Evolutionary conservation across 73 alveolate genomes (phyloP), one percentile per base, ranked within the genome.

Genomic region (Diophrys appendiculata): DNA sequence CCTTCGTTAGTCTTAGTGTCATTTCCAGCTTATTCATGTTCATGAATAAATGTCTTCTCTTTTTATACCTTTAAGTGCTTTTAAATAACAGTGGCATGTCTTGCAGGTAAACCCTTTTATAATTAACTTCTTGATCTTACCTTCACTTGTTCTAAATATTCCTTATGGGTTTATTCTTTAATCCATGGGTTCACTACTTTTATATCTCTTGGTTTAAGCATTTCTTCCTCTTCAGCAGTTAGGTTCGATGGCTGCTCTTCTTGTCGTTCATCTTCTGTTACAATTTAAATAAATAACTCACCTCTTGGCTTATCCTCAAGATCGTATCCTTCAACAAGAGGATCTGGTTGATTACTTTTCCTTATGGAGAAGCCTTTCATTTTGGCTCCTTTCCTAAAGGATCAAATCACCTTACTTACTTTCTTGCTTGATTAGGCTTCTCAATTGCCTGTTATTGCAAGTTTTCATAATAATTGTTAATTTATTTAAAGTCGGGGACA

Each of bases 131-230:
- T 52, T 55, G 28, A 53, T 27, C 54, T 54, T 72, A 86, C 93
- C 86, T 86, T 86, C 55, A 68, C 83, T 25, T 54, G 54, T 76
- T 86, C 93, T 29, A 86, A 55, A 77, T 72, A 70, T 68, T 86
- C 93, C 72, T 80, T 75, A 67, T 86, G 93, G 11, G 87, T 86
- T 25, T 86, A 86, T 43, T 86, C 82, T 53, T 80, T 78, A 73
- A 86, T 86, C 93, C 89, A 86, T 3, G 93, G 93, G 76, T 86
- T 86, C 33, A 53, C 93, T 18, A 86, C 87, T 32, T 76, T 74
- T 35, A 81, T 73, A 26, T 81, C 84, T 71, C 67, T 81, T 3
- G 90, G 90, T 81, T 81, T 27, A 18, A 81, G 79, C 35, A 81
- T 81, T 33, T 81, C 75, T 35, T 73, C 56, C 64, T 81, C 90